These are phyloP conservation scores for Cladophialophora psammophila DNA, from an alignment of 2,329 filamentous ascomycete species.

Conservation along the genomic window DNA sequence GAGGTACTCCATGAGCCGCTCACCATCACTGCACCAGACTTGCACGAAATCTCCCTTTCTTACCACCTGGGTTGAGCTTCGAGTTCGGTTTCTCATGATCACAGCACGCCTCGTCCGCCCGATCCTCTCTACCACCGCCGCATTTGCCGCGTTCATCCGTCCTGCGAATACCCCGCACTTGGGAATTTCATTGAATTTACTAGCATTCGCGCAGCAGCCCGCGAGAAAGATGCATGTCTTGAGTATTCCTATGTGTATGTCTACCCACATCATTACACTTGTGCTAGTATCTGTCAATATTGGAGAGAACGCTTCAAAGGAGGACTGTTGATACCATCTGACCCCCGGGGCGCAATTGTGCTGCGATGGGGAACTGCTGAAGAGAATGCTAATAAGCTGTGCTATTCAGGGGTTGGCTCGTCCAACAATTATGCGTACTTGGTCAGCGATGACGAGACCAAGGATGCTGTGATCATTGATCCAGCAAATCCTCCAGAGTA, in stretches of 20 bases:
- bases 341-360: not conserved
- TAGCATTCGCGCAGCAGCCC: slow-evolving; percentile 25
- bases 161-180: slow-evolving; percentile 34
- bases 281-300: not conserved
- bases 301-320: not conserved
- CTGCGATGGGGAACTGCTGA: slow-evolving; percentile 44
- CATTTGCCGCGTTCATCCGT: slow-evolving; percentile 30
- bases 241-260: slow-evolving; percentile 62
- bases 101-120: slow-evolving; percentile 33
- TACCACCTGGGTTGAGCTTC: not conserved
- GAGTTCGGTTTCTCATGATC: slow-evolving; percentile 33
- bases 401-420: slow-evolving; percentile 44
- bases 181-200: not conserved
- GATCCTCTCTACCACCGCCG: slow-evolving; percentile 31
- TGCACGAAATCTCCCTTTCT: not conserved
- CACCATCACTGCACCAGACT: not conserved
- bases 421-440: slow-evolving; percentile 62
- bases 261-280: not conserved
- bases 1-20: not conserved
- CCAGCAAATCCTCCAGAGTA: slow-evolving; percentile 61
- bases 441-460: slow-evolving; percentile 58
- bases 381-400: slow-evolving; percentile 37
- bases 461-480: slow-evolving; percentile 60
- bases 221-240: slow-evolving; percentile 56
- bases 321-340: not conserved